Conservation (phyloP, 345 rosid species). For the Trapa bicornis region DNA sequence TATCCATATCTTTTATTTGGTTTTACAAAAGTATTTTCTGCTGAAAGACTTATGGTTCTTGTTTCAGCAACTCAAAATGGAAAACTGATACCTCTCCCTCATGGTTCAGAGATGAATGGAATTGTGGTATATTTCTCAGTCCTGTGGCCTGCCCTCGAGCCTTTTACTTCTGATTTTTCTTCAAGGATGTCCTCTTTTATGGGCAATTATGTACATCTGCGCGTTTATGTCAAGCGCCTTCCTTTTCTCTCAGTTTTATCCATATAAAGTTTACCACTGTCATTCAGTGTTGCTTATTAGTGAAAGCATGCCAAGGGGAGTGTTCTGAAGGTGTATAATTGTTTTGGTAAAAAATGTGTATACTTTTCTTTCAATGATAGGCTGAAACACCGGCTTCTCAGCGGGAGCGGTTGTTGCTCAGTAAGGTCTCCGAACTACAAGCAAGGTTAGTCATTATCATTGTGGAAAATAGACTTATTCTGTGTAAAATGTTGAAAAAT, state of each 20-base stretch:
- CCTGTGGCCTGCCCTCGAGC: neutral
- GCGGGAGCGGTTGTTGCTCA: conserved; percentile 56
- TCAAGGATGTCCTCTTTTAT: neutral
- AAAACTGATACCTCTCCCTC: conserved; percentile 72
- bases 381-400: conserved; percentile 46
- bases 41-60: conserved; percentile 1
- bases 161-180: neutral
- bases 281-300: neutral
- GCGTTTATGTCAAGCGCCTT: neutral
- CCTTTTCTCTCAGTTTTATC: neutral
- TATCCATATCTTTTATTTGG: neutral
- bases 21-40: neutral
- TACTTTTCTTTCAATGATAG: conserved; percentile 25
- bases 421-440: conserved; percentile 60
- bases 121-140: conserved; percentile 26
- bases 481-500: neutral
- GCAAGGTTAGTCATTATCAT: conserved; percentile 40
- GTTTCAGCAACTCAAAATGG: conserved; percentile 64
- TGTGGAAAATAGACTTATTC: neutral
- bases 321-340: neutral
- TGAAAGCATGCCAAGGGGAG: neutral
- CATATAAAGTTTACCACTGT: neutral
- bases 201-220: neutral
- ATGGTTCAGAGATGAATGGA: conserved; percentile 56
- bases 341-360: neutral